Base-by-base conservation (phyloP, 208 protist genomes). In the Tritrichomonas foetus region DNA sequence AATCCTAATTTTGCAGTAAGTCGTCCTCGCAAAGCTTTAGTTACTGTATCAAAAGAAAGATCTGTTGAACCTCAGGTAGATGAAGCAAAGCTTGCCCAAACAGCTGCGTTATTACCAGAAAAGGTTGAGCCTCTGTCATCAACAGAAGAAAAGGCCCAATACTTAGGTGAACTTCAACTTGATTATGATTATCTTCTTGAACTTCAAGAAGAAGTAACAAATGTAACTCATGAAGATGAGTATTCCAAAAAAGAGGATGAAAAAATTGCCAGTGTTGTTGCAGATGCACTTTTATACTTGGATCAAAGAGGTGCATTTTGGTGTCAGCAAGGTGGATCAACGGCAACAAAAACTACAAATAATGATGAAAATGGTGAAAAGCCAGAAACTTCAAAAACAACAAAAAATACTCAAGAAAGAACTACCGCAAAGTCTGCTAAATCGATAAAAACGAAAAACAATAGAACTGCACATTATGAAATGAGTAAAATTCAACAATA, bases 151-250 rank as follows among this genome's bases (percentile, higher is more conserved):
- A 89, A 89, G 57, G 16, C 33, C 27, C 44, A 89, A 44, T 89
- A 44, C 47, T 33, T 89, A 27, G 78, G 78, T 39, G 78, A 89
- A 89, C 78, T 89, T 89, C 47, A 44, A 61, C 47, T 89, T 53
- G 78, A 89, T 57, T 89, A 89, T 39, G 78, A 89, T 36, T 89
- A 53, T 47, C 78, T 89, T 57, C 44, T 47, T 53, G 78, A 89
- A 36, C 78, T 89, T 36, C 78, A 89, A 49, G 47, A 44, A 8
- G 78, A 89, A 50, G 74, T 39, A 9, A 39, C 30, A 41, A 82
- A 39, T 39, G 78, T 57, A 36, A 39, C 44, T 20, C 25, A 53
- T 27, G 47, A 57, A 39, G 47, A 57, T 89, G 47, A 89, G 9
- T n/a, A 57, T 39, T 25, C n/a, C 20, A 89, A 89, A 49, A 57